These are phyloP conservation scores for Musa balbisiana DNA, from an alignment of 202 grass and related monocot species.

Conservation along the genomic window DNA sequence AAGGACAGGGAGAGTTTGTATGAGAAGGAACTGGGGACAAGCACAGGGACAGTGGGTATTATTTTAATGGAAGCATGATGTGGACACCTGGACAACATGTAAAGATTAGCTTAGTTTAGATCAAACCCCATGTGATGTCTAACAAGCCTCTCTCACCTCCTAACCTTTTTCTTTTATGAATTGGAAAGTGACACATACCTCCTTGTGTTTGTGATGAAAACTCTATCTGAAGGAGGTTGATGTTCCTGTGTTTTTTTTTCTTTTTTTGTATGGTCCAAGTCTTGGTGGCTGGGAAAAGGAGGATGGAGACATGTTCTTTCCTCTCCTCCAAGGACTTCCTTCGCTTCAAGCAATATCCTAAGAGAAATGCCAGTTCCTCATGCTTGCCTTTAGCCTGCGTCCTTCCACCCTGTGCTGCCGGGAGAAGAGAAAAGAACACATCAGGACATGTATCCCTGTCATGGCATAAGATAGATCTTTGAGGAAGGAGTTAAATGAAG, in stretches of 20 bases:
- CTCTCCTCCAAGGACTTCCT: slow-evolving; percentile 13
- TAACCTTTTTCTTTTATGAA: neutral
- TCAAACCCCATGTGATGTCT: neutral
- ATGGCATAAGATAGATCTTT: too few relatives aligned
- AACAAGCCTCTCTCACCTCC: neutral
- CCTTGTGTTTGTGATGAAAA: neutral
- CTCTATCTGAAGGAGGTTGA: neutral
- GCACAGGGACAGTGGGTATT: too few relatives aligned
- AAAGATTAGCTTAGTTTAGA: neutral
- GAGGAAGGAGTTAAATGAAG: too few relatives aligned
- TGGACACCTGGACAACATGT: too few relatives aligned
- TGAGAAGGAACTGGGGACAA: too few relatives aligned
- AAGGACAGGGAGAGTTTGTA: too few relatives aligned
- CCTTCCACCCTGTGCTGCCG: too few relatives aligned
- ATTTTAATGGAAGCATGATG: too few relatives aligned
- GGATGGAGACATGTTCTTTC: slow-evolving; percentile 11
- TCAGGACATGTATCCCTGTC: too few relatives aligned
- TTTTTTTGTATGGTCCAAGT: slow-evolving; percentile 1
- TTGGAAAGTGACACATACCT: neutral
- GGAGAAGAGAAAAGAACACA: too few relatives aligned
- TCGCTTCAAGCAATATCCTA: neutral
- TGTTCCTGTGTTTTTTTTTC: neutral
- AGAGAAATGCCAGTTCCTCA: neutral
- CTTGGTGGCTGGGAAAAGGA: neutral
- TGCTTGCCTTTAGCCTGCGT: neutral